Base-by-base conservation (phyloP, 2,329 filamentous ascomycete genomes). In the Juglanconis juglandina region DNA sequence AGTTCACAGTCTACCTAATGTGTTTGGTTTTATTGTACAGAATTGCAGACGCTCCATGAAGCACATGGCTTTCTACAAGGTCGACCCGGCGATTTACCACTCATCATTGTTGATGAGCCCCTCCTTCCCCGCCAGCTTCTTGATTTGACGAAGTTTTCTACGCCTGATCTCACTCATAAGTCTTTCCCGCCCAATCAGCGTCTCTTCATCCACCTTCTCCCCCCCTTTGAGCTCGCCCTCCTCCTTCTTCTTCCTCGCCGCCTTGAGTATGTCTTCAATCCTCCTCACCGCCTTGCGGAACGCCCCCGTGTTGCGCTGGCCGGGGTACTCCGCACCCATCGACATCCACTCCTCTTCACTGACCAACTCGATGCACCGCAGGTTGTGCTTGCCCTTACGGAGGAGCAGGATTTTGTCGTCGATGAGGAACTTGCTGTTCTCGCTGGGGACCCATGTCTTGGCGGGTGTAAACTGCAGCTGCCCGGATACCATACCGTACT, bases 361-460 rank as follows among this genome's bases (percentile, higher is more conserved):
- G 35, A 88, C 75, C 63, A 88, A 76, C 71, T 87, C 77, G 55
- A 88, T 77, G 64, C 87, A 79, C 50, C 84, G 81, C 50, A 88
- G 72, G 63, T 87, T 85, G 72, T 86, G 81, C 75, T 87, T 87
- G 65, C 85, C 85, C 68, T 81, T 84, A 64, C 86, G 83, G 56
- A 88, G 74, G 66, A 88, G 80, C 64, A 88, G 74, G 51, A 87
- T 66, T 64, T 80, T 77, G 59, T 71, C 83, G 63, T 87, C 83
- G 17, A 91, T 81, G 58, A 89, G 75, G 67, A 81, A 89, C 58
- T 84, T 82, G 60, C 77, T 68, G 0, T 85, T 87, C 56, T 88
- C 82, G 32, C 78, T 73, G 0, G 79, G 76, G 65, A 77, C 81
- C 80, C 85, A 86, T 30, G 80, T 73, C 69, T 85, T 84, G 62